A percentile compares a stretch with the other conserved stretches of the same genome.
phyloP scores from a whole-genome alignment of 1,284 basidiomycete species.

The Cutaneotrichosporon daszewskae region DNA sequence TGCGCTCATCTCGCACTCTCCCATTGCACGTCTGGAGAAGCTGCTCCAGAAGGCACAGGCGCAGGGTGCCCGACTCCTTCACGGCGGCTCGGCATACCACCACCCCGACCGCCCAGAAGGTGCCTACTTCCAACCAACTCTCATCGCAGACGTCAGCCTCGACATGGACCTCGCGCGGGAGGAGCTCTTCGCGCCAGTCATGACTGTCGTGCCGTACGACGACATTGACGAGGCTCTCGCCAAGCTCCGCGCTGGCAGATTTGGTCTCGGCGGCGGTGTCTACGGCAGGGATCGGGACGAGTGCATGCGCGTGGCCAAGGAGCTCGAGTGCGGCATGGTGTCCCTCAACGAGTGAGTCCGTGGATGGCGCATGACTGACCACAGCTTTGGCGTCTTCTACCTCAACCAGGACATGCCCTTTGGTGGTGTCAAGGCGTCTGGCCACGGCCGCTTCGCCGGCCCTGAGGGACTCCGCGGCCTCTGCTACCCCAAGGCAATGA shows the following conservation, averaged over 20 bases:
- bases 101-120: slow-evolving; percentile 65
- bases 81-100: slow-evolving; percentile 60
- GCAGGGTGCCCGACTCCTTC: slow-evolving; percentile 57
- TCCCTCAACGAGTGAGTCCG: slow-evolving; percentile 83
- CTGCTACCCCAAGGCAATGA: slow-evolving; percentile 80
- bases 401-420: slow-evolving; percentile 88
- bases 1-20: slow-evolving; percentile 51
- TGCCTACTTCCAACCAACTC: slow-evolving; percentile 79
- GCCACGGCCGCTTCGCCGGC: slow-evolving; percentile 86
- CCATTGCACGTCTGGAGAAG: slow-evolving; percentile 64
- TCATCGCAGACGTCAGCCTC: slow-evolving; percentile 73
- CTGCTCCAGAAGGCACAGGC: slow-evolving; percentile 66
- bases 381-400: slow-evolving; percentile 78
- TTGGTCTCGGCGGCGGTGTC: slow-evolving; percentile 92
- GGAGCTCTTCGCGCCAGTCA: slow-evolving; percentile 88
- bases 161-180: slow-evolving; percentile 69
- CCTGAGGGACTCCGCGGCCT: slow-evolving; percentile 83
- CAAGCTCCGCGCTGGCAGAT: slow-evolving; percentile 78
- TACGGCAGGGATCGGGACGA: slow-evolving; percentile 74
- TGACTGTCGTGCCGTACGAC: slow-evolving; percentile 74
- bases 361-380: slow-evolving; percentile 25
- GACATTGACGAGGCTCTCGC: slow-evolving; percentile 72
- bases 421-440: slow-evolving; percentile 81
- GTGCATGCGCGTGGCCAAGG: slow-evolving; percentile 69
- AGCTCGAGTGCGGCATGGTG: slow-evolving; percentile 90